phyloP scores from a whole-genome alignment of 2,329 filamentous ascomycete genomes.

The Trichophyton simii region DNA sequence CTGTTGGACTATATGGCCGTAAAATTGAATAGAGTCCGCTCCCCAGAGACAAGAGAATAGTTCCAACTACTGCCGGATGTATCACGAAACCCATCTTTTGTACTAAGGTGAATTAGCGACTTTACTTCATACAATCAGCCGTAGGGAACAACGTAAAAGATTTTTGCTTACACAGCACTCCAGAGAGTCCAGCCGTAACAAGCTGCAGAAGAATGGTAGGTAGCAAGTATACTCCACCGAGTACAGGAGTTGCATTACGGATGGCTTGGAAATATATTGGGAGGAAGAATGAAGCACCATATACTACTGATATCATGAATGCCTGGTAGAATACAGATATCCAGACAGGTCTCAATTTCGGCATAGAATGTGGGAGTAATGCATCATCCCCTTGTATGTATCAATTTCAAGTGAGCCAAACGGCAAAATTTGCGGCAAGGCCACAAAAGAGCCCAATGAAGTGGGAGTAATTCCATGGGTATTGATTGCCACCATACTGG shows the following conservation, averaged over 20 bases:
- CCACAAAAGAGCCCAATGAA: slow-evolving; percentile 28
- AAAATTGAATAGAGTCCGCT: slow-evolving; percentile 25
- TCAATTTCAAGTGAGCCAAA: slow-evolving; percentile 28
- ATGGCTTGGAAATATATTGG: slow-evolving; percentile 34
- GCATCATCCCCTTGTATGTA: slow-evolving; percentile 24
- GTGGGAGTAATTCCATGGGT: slow-evolving; percentile 22
- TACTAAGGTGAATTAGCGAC: neutral
- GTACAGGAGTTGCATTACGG: slow-evolving; percentile 23
- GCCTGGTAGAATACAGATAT: neutral
- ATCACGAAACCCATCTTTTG: neutral
- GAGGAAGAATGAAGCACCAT: slow-evolving; percentile 21
- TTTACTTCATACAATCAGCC: too few species aligned
- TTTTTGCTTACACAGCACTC: slow-evolving; percentile 8
- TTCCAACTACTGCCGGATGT: slow-evolving; percentile 21
- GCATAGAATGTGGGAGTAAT: slow-evolving; percentile 27
- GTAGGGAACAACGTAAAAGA: too few species aligned
- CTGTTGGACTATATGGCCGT: slow-evolving; percentile 13
- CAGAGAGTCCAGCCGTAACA: slow-evolving; percentile 14
- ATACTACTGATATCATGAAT: neutral
- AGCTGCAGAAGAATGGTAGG: slow-evolving; percentile 22
- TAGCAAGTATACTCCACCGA: slow-evolving; percentile 30
- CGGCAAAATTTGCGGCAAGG: slow-evolving; percentile 17
- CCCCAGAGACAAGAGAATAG: slow-evolving; percentile 19
- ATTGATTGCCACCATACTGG: slow-evolving; percentile 25
- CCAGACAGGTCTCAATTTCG: slow-evolving; percentile 23